Evolutionary conservation across 129 eudicot genomes (phyloP).

Genomic region (Deinandra increscens): DNA sequence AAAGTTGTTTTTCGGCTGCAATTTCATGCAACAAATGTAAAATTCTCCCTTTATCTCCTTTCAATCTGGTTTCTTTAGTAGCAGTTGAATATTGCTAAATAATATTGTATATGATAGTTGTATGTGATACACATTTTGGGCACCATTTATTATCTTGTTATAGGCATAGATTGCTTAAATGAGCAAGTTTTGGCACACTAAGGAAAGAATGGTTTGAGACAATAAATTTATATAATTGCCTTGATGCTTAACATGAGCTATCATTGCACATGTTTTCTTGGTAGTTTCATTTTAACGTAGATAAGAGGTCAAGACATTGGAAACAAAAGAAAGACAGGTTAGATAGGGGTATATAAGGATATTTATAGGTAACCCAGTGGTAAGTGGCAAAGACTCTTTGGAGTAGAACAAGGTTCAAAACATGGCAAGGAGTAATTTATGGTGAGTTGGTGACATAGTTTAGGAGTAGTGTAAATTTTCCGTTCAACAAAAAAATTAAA

Average conservation of each 20-base stretch:
- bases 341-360: not conserved
- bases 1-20: conserved; percentile 97
- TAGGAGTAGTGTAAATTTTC: too few relatives aligned
- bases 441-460: too few relatives aligned
- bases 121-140: not conserved
- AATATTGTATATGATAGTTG: not conserved
- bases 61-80: not conserved
- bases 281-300: conserved; percentile 7
- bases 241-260: not conserved
- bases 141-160: conserved; percentile 10
- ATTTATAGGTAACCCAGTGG: too few relatives aligned
- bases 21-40: conserved; percentile 88
- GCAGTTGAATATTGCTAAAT: too few relatives aligned
- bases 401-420: too few relatives aligned
- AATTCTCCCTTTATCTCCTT: conserved; percentile 9
- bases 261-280: not conserved
- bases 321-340: not conserved
- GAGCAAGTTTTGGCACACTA: conserved; percentile 9
- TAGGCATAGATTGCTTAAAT: not conserved
- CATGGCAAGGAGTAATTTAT: too few relatives aligned
- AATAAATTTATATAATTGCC: not conserved
- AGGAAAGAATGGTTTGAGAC: not conserved
- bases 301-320: not conserved
- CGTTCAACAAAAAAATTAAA: too few relatives aligned
- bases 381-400: too few relatives aligned